Evolutionary conservation across 495 filamentous ascomycete genomes (phyloP).

Genomic region (Podospora pseudoanserina): DNA sequence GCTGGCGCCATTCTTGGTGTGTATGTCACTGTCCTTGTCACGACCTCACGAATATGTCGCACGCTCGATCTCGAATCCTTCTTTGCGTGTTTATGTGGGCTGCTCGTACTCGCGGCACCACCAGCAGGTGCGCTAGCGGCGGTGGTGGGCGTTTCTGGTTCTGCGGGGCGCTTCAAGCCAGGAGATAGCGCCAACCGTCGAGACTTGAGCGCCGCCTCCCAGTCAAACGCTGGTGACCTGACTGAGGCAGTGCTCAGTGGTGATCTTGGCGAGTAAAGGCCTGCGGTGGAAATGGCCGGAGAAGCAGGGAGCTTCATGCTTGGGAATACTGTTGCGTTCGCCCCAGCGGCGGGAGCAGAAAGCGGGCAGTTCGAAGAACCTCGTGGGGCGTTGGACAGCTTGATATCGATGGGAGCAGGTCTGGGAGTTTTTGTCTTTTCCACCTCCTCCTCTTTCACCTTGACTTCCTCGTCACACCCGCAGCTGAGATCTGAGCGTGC

Average conservation of each 20-base stretch:
- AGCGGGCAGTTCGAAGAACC: conserved; percentile 43
- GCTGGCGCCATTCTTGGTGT: conserved; percentile 65
- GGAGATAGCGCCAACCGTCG: conserved; percentile 45
- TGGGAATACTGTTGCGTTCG: conserved; percentile 43
- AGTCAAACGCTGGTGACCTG: conserved; percentile 53
- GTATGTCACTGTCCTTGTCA: conserved; percentile 74
- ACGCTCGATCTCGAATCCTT: conserved; percentile 50
- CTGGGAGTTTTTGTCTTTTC: conserved; percentile 22
- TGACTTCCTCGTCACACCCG: conserved; percentile 48
- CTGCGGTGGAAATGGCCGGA: conserved; percentile 50
- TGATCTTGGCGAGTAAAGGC: conserved; percentile 41
- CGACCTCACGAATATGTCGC: conserved; percentile 62
- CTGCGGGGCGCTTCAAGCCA: conserved; percentile 34
- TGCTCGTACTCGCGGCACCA: background rate
- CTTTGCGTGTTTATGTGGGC: conserved; percentile 22
- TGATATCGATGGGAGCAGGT: conserved; percentile 32
- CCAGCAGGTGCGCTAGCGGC: conserved; percentile 1
- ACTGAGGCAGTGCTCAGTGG: conserved; percentile 54
- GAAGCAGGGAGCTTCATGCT: conserved; percentile 59
- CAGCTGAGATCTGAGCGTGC: conserved; percentile 54
- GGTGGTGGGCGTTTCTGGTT: conserved; percentile 29
- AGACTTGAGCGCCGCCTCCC: conserved; percentile 55
- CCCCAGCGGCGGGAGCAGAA: conserved; percentile 58
- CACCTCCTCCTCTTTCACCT: conserved; percentile 23
- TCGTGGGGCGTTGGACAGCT: conserved; percentile 43